Conservation (phyloP, 176 grass and related monocot genomes). For the Neostapfia colusana region DNA sequence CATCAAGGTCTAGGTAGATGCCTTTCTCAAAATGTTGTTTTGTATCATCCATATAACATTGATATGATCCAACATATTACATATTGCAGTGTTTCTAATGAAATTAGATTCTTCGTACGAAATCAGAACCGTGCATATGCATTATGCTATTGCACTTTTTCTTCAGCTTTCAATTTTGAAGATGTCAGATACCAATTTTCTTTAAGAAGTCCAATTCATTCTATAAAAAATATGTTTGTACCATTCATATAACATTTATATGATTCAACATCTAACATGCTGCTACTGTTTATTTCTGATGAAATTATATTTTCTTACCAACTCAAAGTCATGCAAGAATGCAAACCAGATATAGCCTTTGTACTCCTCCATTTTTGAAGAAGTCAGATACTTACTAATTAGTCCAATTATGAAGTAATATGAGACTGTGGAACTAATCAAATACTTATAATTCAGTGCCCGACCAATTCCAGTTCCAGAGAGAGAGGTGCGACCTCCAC, state of each 20-base stretch:
- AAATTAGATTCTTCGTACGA: no score
- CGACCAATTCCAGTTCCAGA: slow-evolving; percentile 51
- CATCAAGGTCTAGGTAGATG: slow-evolving; percentile 60
- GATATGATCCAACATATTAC: slow-evolving; percentile 4
- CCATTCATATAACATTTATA: background rate
- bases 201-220: no score
- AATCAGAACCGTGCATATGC: background rate
- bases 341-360: slow-evolving; percentile 10
- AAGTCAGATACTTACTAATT: background rate
- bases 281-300: background rate
- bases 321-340: background rate
- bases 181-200: no score
- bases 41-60: slow-evolving; percentile 4
- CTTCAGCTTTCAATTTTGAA: no score
- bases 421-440: slow-evolving; percentile 17
- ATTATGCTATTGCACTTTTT: background rate
- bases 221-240: background rate
- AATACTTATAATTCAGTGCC: slow-evolving; percentile 41
- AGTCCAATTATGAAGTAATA: background rate
- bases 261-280: background rate
- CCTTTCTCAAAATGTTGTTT: slow-evolving; percentile 3
- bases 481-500: slow-evolving; percentile 56
- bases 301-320: background rate
- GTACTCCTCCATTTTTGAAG: background rate
- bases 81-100: background rate